Base-by-base conservation (phyloP, 2,329 filamentous ascomycete genomes). In the Lachnellula hyalina region DNA sequence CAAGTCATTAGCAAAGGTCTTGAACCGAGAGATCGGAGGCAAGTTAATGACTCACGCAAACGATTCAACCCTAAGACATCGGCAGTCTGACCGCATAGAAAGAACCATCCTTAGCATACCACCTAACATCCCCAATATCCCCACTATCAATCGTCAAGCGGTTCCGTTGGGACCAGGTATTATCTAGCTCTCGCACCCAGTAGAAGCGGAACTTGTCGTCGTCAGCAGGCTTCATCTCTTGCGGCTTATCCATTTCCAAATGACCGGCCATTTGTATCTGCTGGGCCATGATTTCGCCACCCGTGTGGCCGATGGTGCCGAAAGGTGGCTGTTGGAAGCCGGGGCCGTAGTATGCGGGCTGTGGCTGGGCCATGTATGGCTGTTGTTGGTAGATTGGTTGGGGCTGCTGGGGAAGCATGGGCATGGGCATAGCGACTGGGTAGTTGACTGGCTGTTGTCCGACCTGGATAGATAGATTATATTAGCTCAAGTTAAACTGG, bases 201-300 rank as follows among this genome's bases (percentile, higher is more conserved):
- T 85, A 86, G 72, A 81, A 79, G 58, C 82, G 80, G 45, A 74
- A 75, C 40, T 79, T 77, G 68, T 84, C 78, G 60, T 82, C 77
- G 64, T 85, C 82, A 19, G 76, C 75, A 2, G 83, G 83, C 69
- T 83, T 81, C 66, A 85, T 82, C 62, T 84, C 81, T 73, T 85
- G 82, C 50, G 63, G 62, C 44, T 59, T 52, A 23, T 62, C 62
- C 42, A 65, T 60, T 15, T 65, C 61, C 1, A 54, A 44, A 6
- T 47, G 52, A 15, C 64, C 54, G 2, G 64, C 61, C 4, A 46
- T 56, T 12, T 51, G 52, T 41, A 68, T 57, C 32, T 68, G 63
- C 41, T 63, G 56, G 5, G 48, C 38, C n/a, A 65, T 54, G 23
- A 66, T 48, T 34, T 68, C 65, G 5, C 14, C 34, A 12, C 55